Evolutionary conservation across 768 basidiomycete genomes (phyloP), one percentile per base, ranked within the genome.

Genomic region (Naematelia aurantialba): DNA sequence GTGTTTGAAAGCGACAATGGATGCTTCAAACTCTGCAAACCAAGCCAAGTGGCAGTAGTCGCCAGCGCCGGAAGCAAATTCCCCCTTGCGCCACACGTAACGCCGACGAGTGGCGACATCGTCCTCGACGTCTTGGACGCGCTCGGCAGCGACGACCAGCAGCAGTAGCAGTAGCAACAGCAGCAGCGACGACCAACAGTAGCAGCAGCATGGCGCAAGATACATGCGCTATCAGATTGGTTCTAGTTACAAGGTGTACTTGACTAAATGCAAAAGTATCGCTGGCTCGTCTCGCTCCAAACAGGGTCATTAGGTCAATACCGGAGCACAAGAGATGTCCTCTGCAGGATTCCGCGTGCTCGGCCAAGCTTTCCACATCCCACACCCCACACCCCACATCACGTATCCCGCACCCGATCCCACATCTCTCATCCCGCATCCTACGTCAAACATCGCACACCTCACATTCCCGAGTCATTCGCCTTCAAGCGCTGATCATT

Each of bases 401-500:
- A n/a, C n/a, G n/a, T n/a, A n/a, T n/a, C n/a, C n/a, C n/a, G n/a
- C n/a, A n/a, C n/a, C n/a, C n/a, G n/a, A n/a, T n/a, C n/a, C n/a
- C n/a, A n/a, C n/a, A n/a, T n/a, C n/a, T n/a, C n/a, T n/a, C n/a
- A n/a, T n/a, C n/a, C n/a, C n/a, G n/a, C n/a, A n/a, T n/a, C n/a
- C n/a, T n/a, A n/a, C n/a, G n/a, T n/a, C n/a, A n/a, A n/a, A n/a
- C n/a, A n/a, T n/a, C n/a, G n/a, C 52, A 5, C 52, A 17, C 27
- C 52, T 39, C 27, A 4, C 45, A 4, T 24, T 46, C 45, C 24
- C 45, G 45, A 24, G 27, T 25, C 22, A n/a, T 26, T 27, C 48
- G 5, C 17, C 14, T 21, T 50, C 4, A n/a, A n/a, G 29, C 14
- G 17, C 5, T 3, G 17, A 27, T 48, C 52, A 65, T 50, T 58